Evolutionary conservation across 805 yeast species (phyloP).

Genomic region (Starmerella vaccinii): DNA sequence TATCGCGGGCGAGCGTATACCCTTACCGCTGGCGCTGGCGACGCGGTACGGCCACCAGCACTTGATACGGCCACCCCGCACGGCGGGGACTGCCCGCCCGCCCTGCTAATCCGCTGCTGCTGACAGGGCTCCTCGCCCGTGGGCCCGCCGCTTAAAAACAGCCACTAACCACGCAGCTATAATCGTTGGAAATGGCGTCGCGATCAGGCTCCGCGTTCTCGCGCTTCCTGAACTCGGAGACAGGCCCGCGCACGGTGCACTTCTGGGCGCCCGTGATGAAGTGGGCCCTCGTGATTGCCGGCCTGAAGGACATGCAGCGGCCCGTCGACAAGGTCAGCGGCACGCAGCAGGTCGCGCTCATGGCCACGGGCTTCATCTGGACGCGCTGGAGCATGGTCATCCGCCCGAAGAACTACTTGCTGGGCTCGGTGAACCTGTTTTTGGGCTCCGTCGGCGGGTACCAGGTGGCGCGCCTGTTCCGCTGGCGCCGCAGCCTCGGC

Average conservation of each 20-base stretch:
- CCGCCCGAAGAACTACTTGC: slow-evolving; percentile 70
- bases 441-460: slow-evolving; percentile 80
- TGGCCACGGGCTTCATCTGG: slow-evolving; percentile 92
- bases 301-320: slow-evolving; percentile 72
- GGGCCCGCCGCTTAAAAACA: neutral
- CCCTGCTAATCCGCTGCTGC: too few relatives aligned
- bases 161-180: neutral
- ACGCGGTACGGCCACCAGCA: too few relatives aligned
- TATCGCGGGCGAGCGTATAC: too few relatives aligned
- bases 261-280: slow-evolving; percentile 63
- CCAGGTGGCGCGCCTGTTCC: slow-evolving; percentile 63
- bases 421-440: slow-evolving; percentile 92
- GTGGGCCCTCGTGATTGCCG: slow-evolving; percentile 91
- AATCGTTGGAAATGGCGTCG: slow-evolving; percentile 18
- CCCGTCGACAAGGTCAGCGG: slow-evolving; percentile 90
- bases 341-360: slow-evolving; percentile 73
- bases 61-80: slow-evolving; percentile 1
- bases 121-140: too few relatives aligned
- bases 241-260: slow-evolving; percentile 96
- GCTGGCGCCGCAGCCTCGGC: slow-evolving; percentile 56
- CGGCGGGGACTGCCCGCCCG: too few relatives aligned
- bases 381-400: slow-evolving; percentile 96
- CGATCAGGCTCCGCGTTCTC: slow-evolving; percentile 36
- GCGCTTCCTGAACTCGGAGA: slow-evolving; percentile 68
- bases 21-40: too few relatives aligned